phyloP scores from a whole-genome alignment of 164 flowering plant genomes.

The Euptelea pleiosperma region DNA sequence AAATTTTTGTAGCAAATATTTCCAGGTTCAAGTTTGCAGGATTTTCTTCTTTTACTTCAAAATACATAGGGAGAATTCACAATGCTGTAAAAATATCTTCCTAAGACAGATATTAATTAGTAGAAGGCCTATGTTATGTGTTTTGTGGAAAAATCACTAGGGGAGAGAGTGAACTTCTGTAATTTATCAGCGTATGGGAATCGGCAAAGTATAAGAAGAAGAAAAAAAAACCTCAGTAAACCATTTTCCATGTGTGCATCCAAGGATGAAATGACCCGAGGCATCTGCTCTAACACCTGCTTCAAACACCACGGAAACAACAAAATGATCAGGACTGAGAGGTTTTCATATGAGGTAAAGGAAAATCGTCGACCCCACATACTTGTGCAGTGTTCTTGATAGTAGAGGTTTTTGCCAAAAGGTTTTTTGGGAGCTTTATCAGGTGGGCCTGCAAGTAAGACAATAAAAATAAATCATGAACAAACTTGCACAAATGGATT shows the following conservation, averaged over 20 bases:
- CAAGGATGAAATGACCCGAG: constrained; percentile 67
- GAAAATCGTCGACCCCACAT: constrained; percentile 15
- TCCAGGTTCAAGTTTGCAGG: no score
- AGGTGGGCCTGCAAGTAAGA: constrained; percentile 50
- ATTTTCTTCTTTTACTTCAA: no score
- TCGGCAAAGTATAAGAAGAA: background rate
- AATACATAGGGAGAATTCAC: no score
- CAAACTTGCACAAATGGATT: no score
- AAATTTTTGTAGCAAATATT: no score
- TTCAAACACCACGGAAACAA: constrained; percentile 7
- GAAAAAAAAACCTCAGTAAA: constrained; percentile 54
- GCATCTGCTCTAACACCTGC: constrained; percentile 81
- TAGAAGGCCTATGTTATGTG: no score
- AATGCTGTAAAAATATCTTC: no score
- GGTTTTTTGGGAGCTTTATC: constrained; percentile 70
- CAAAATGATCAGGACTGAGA: constrained; percentile 1
- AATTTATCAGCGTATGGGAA: background rate
- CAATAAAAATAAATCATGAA: no score
- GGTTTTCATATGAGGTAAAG: background rate
- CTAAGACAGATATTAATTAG: no score
- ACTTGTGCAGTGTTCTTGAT: constrained; percentile 79
- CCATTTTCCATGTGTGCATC: constrained; percentile 82
- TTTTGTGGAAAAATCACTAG: no score
- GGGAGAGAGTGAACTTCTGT: no score
- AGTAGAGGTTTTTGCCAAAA: constrained; percentile 61